These are phyloP conservation scores for Ustanciosporium gigantosporum DNA, from an alignment of 1,284 basidiomycete genomes.

Conservation along the genomic window DNA sequence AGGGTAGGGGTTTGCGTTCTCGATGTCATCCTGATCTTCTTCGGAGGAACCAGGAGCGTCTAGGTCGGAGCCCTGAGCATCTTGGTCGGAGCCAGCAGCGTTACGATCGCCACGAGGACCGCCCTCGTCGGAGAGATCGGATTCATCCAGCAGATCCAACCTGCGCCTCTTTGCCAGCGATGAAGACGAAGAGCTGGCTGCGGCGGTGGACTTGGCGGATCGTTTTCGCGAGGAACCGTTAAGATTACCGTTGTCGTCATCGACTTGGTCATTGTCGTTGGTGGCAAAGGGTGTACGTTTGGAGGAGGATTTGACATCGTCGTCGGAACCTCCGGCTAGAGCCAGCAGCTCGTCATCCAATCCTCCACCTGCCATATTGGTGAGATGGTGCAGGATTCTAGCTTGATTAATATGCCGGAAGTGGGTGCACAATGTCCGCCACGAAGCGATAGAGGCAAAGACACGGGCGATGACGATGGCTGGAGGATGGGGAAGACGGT, in stretches of 20 bases:
- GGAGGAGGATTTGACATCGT: conserved; percentile 62
- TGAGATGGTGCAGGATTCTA: too few species aligned
- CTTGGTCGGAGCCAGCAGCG: conserved; percentile 30
- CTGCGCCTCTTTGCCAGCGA: conserved; percentile 36
- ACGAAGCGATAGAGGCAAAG: too few species aligned
- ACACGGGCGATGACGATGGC: too few species aligned
- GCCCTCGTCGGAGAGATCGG: conserved; percentile 34
- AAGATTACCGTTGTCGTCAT: conserved; percentile 63
- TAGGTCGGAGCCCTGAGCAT: conserved; percentile 20
- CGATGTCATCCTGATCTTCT: conserved; percentile 8
- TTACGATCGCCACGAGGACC: too few species aligned
- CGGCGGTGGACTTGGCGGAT: background rate
- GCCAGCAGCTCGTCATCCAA: conserved; percentile 72
- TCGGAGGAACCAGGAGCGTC: conserved; percentile 15
- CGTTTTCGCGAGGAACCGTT: conserved; percentile 43
- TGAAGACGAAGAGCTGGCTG: background rate
- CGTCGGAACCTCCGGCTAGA: conserved; percentile 69
- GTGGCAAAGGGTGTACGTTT: conserved; percentile 64
- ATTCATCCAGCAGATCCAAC: conserved; percentile 51
- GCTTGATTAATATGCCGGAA: too few species aligned
- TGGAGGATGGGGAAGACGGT: too few species aligned
- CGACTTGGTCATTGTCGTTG: conserved; percentile 66
- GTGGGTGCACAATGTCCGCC: too few species aligned
- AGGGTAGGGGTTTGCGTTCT: conserved; percentile 71
- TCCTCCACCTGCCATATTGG: conserved; percentile 63